Evolutionary conservation across 1,284 basidiomycete genomes (phyloP).

Genomic region (Moesziomyces sp.): DNA sequence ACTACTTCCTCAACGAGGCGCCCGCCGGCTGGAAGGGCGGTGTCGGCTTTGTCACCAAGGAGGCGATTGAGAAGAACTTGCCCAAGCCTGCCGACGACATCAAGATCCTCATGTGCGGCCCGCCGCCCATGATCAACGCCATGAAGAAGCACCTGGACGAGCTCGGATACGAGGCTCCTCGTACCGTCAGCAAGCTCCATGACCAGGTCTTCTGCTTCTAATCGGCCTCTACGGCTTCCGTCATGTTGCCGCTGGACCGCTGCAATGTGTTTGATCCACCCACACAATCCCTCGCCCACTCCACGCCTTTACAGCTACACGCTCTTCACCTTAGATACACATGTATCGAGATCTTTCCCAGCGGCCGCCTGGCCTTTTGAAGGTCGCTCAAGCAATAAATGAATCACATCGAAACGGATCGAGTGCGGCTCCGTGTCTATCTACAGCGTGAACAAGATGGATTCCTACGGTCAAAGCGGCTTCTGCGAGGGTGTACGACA

Average conservation of each 20-base stretch:
- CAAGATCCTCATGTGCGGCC: slow-evolving; percentile 72
- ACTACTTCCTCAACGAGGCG: slow-evolving; percentile 93
- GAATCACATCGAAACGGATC: too few species aligned
- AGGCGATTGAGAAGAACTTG: slow-evolving; percentile 80
- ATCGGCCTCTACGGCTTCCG: slow-evolving; percentile 1
- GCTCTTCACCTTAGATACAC: background rate
- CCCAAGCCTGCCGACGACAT: slow-evolving; percentile 62
- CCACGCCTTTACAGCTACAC: too few species aligned
- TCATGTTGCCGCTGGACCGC: too few species aligned
- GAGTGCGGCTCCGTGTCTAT: too few species aligned
- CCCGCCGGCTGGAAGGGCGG: slow-evolving; percentile 87
- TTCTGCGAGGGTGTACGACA: too few species aligned
- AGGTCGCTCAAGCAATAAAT: background rate
- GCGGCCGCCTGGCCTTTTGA: background rate
- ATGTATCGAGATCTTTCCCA: background rate
- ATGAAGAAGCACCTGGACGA: slow-evolving; percentile 95
- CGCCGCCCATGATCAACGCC: slow-evolving; percentile 93
- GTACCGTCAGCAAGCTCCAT: slow-evolving; percentile 74
- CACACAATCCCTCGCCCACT: too few species aligned
- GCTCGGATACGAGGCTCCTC: slow-evolving; percentile 85
- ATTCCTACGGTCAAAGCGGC: too few species aligned
- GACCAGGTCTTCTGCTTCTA: slow-evolving; percentile 64
- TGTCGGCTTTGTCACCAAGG: slow-evolving; percentile 89
- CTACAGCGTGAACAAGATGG: background rate
- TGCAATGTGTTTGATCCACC: background rate